Evolutionary conservation across 2,329 filamentous ascomycete species (phyloP).

Genomic region (Epichloe sp.): DNA sequence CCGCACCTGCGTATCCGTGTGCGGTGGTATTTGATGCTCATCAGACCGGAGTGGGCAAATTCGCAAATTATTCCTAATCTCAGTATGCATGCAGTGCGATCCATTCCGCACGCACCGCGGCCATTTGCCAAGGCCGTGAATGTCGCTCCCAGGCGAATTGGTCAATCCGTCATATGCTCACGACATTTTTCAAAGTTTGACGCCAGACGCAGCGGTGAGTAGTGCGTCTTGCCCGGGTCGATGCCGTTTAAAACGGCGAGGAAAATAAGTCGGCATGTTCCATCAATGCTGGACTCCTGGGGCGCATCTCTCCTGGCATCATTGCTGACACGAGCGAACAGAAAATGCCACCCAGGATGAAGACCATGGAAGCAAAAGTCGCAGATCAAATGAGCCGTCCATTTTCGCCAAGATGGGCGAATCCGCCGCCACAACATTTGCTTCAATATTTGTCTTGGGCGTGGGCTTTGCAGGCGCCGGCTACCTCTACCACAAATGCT

Average conservation of each 20-base stretch:
- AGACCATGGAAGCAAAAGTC: neutral
- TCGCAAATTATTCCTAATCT: neutral
- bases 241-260: neutral
- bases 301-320: neutral
- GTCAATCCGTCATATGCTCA: neutral
- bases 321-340: neutral
- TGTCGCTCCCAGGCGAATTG: neutral
- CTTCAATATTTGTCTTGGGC: slow-evolving; percentile 60
- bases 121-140: neutral
- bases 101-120: neutral
- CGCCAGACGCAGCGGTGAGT: slow-evolving; percentile 2
- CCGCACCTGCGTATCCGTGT: too few relatives aligned
- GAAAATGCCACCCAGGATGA: neutral
- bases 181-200: slow-evolving; percentile 3
- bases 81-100: slow-evolving; percentile 3
- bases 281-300: neutral
- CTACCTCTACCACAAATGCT: slow-evolving; percentile 67
- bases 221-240: neutral
- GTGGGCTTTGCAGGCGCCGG: slow-evolving; percentile 52
- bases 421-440: slow-evolving; percentile 60
- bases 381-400: slow-evolving; percentile 18
- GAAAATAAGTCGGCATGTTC: neutral
- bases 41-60: too few relatives aligned
- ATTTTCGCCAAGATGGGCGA: slow-evolving; percentile 54
- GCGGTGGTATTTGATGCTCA: too few relatives aligned